Evolutionary conservation across 805 yeast species (phyloP).

Genomic region (Ogataea pilisensis): DNA sequence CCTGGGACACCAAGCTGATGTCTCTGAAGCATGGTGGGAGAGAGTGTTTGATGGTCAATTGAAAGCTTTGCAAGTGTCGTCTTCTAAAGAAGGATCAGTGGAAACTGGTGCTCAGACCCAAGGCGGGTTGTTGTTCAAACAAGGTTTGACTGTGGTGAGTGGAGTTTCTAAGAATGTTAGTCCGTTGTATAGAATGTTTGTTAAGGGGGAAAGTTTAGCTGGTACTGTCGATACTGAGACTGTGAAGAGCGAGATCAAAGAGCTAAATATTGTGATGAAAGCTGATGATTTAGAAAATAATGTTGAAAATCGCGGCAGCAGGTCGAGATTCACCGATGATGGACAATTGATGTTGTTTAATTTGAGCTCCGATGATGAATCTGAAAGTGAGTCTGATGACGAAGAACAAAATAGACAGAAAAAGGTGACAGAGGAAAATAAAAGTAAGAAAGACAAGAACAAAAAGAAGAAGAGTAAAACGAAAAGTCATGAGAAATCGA

Average conservation of each 20-base stretch:
- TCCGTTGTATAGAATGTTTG: slow-evolving; percentile 82
- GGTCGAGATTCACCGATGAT: slow-evolving; percentile 2
- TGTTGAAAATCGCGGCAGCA: background rate
- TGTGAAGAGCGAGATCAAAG: slow-evolving; percentile 9
- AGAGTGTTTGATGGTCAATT: slow-evolving; percentile 89
- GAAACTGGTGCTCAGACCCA: slow-evolving; percentile 4
- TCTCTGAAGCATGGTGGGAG: slow-evolving; percentile 96
- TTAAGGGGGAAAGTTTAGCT: slow-evolving; percentile 75
- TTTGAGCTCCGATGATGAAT: slow-evolving; percentile 9
- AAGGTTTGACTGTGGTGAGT: slow-evolving; percentile 43
- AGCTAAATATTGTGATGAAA: slow-evolving; percentile 7
- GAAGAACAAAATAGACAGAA: slow-evolving; percentile 19
- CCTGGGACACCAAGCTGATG: slow-evolving; percentile 71
- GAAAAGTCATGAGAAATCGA: slow-evolving; percentile 23
- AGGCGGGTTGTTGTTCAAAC: slow-evolving; percentile 25
- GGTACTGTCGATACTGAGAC: slow-evolving; percentile 56
- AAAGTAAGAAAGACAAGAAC: slow-evolving; percentile 20
- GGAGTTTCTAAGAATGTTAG: slow-evolving; percentile 51
- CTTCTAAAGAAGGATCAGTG: slow-evolving; percentile 1
- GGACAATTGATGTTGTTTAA: slow-evolving; percentile 23
- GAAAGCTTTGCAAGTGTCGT: slow-evolving; percentile 53
- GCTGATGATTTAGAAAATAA: slow-evolving; percentile 9
- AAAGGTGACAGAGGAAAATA: background rate
- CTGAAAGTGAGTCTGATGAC: slow-evolving; percentile 26
- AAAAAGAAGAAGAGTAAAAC: slow-evolving; percentile 23